Evolutionary conservation across 139 green algal species (phyloP), one percentile per base, ranked within the genome.

Genomic region (Coelastrella sp.): DNA sequence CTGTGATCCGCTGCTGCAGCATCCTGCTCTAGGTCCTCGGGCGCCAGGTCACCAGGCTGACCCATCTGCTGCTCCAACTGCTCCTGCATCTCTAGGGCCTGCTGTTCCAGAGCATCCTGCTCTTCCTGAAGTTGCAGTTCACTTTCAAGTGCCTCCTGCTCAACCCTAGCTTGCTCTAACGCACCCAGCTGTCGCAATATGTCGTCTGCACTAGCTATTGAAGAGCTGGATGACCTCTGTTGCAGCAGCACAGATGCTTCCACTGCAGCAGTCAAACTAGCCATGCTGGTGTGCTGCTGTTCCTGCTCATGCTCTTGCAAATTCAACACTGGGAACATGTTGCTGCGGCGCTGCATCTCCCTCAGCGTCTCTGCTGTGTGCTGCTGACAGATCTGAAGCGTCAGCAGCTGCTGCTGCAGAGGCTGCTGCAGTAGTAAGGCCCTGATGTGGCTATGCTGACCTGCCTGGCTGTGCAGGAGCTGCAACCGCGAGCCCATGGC

Each of bases 131-230:
- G 22, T 17, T 32, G 60, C 80, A 74, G 8, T 19, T 68, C 59
- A 7, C 71, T 56, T 19, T 57, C 64, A 7, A 88, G 16, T 4
- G 83, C 83, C 54, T 80, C 83, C 68, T 88, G 83, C 68, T 88
- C 83, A 8, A 7, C 11, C 17, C 83, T 59, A 3, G 17, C 20
- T 13, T 80, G 83, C 83, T 88, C 65, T 20, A 88, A 68, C 68
- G 57, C 7, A 16, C 59, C 20, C 83, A 88, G 32, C 5, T 57
- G 83, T 20, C 17, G n/a, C 54, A 81, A 54, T 19, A 88, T 88
- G 11, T 88, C 83, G 10, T 22, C 57, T 57, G 68, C 83, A 60
- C 83, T 80, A 4, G 32, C 83, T 20, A 61, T 57, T 4, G 82
- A 87, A 16, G 81, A 76, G 13, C 19, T 22, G 5, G 57, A 60